phyloP scores from a whole-genome alignment of 108 stramenopile genomes.

The Craspedostauros australis region DNA sequence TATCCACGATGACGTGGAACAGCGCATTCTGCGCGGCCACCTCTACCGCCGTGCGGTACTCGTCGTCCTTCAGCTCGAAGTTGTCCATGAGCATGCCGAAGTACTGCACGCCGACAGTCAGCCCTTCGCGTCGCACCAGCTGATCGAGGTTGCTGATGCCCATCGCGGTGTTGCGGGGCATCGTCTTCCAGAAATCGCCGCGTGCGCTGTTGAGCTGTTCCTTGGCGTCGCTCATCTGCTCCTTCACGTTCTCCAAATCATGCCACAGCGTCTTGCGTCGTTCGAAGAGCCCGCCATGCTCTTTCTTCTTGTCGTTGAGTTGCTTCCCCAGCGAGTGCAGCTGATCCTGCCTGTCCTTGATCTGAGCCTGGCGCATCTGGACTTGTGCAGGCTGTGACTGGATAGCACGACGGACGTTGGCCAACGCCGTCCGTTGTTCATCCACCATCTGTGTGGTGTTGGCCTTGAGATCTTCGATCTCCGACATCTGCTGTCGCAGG shows the following conservation, averaged over 20 bases:
- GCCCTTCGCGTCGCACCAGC: conserved; percentile 72
- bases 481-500: conserved; percentile 56
- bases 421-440: conserved; percentile 51
- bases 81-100: conserved; percentile 94
- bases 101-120: conserved; percentile 62
- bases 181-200: conserved; percentile 60
- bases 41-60: conserved; percentile 91
- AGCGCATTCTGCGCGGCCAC: conserved; percentile 91
- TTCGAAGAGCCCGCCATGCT: conserved; percentile 65
- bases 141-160: conserved; percentile 77
- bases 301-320: conserved; percentile 56
- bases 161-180: conserved; percentile 83
- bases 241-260: conserved; percentile 50
- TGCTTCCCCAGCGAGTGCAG: conserved; percentile 48
- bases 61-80: conserved; percentile 62
- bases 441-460: conserved; percentile 55
- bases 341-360: conserved; percentile 34
- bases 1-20: conserved; percentile 98
- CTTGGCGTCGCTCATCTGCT: conserved; percentile 56
- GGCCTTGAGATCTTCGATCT: conserved; percentile 41
- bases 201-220: conserved; percentile 48
- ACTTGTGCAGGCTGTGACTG: conserved; percentile 26
- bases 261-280: conserved; percentile 73
- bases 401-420: conserved; percentile 45
- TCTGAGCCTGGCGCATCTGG: conserved; percentile 36